A percentile compares a stretch with the other conserved stretches of the same genome.
phyloP scores from a whole-genome alignment of 345 rosid species.

The Lepidium africanum region DNA sequence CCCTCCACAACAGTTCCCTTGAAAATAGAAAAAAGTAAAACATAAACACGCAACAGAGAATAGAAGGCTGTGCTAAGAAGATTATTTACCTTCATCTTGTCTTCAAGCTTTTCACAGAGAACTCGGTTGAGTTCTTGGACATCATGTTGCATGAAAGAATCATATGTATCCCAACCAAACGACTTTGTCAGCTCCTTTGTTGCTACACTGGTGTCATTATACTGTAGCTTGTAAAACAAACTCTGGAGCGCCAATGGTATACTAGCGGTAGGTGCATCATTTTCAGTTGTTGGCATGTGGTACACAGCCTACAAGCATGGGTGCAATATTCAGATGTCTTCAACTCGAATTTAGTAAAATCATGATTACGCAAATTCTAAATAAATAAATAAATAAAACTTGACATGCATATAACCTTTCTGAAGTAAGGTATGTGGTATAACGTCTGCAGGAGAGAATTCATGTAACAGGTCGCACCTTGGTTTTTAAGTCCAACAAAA shows the following conservation, averaged over 20 bases:
- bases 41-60: slow-evolving; percentile 6
- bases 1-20: slow-evolving; percentile 99
- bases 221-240: slow-evolving; percentile 94
- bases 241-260: slow-evolving; percentile 96
- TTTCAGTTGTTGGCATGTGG: slow-evolving; percentile 99
- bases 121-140: slow-evolving; percentile 98
- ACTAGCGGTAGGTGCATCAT: slow-evolving; percentile 89
- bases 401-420: slow-evolving; percentile 53
- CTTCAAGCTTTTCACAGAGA: slow-evolving; percentile 88
- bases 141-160: slow-evolving; percentile 99
- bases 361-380: background rate
- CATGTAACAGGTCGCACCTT: slow-evolving; percentile 99
- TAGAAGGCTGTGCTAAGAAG: background rate
- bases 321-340: slow-evolving; percentile 15
- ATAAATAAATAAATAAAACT: background rate
- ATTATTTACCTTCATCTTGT: slow-evolving; percentile 80
- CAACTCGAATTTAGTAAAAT: background rate
- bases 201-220: slow-evolving; percentile 86
- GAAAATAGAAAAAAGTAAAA: background rate
- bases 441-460: slow-evolving; percentile 89
- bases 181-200: slow-evolving; percentile 92
- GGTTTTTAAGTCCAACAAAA: slow-evolving; percentile 95
- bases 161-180: slow-evolving; percentile 98
- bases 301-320: slow-evolving; percentile 69
- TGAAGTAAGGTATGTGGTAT: slow-evolving; percentile 85